phyloP scores from a whole-genome alignment of 805 yeast species.

The Diddensiella santjacobensis region DNA sequence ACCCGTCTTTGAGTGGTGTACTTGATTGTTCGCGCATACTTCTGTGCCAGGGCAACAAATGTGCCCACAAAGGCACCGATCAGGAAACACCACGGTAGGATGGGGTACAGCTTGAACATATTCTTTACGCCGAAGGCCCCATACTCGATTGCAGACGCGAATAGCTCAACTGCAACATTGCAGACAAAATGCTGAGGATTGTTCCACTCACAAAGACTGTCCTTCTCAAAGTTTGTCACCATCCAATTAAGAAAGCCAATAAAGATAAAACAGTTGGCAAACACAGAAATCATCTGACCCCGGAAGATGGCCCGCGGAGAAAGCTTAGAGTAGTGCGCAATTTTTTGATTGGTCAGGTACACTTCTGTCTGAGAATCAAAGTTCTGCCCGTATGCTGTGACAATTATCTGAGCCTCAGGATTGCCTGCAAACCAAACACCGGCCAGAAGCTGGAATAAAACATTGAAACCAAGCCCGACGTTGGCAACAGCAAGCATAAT shows the following conservation, averaged over 20 bases:
- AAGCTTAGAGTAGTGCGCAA: slow-evolving; percentile 42
- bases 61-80: slow-evolving; percentile 42
- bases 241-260: slow-evolving; percentile 34
- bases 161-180: slow-evolving; percentile 40
- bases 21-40: slow-evolving; percentile 10
- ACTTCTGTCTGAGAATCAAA: slow-evolving; percentile 60
- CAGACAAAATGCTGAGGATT: slow-evolving; percentile 19
- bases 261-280: slow-evolving; percentile 34
- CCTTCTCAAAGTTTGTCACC: slow-evolving; percentile 29
- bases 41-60: slow-evolving; percentile 18
- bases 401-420: slow-evolving; percentile 49
- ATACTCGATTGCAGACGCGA: slow-evolving; percentile 41
- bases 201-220: slow-evolving; percentile 41
- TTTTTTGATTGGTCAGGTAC: slow-evolving; percentile 52
- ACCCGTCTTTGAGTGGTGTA: not conserved
- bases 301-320: slow-evolving; percentile 42
- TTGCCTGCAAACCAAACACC: slow-evolving; percentile 65
- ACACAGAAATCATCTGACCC: slow-evolving; percentile 39
- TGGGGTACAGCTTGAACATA: slow-evolving; percentile 52
- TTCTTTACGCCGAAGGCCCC: slow-evolving; percentile 42
- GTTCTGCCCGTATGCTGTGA: slow-evolving; percentile 42
- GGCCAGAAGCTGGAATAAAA: slow-evolving; percentile 57
- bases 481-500: slow-evolving; percentile 59
- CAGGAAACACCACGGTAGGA: slow-evolving; percentile 56
- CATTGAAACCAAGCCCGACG: slow-evolving; percentile 52